Base-by-base conservation (phyloP, 2,329 filamentous ascomycete genomes). In the Pyricularia sp. region DNA sequence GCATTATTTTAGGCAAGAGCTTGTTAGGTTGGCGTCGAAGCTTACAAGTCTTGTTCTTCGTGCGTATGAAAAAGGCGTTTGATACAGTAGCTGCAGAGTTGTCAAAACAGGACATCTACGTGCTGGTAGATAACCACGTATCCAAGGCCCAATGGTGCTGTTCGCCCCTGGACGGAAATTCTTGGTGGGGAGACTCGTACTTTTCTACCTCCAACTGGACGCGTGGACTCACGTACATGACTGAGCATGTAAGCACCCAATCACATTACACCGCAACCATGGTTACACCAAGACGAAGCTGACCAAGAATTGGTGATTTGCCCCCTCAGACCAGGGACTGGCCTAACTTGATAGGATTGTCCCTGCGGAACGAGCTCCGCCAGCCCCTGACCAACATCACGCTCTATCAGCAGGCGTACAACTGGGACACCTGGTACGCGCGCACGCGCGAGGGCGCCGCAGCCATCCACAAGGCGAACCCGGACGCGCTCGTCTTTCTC, bases 151-250 rank as follows among this genome's bases (percentile, higher is more conserved):
- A 75, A 50, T 85, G 83, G 83, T 85, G 83, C 71, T 85, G 83
- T 71, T 78, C 75, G 58, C 76, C 75, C 1, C 76, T 73, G 0
- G 83, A 85, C 67, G 83, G 82, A 6, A 85, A 85, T 71, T 74
- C 79, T 31, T 85, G 83, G 83, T 84, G 83, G 72, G 82, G 84
- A 20, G 85, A 87, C 71, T 80, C 76, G 1, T 81, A 84, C 72
- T 88, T 86, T 70, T 76, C 84, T 69, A 80, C 83, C 1, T 75
- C 77, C 1, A 86, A 85, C 28, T 88, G 85, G 85, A 79, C 80
- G 23, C 78, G 85, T 9, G 85, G 85, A 0, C 76, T 85, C 12
- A 75, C 78, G 0, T 87, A 81, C 71, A 86, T 88, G 81, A 80
- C 83, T 0, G 74, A 79, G 4, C 83, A 85, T 70, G 81, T 82